Evolutionary conservation across 2,329 filamentous ascomycete species (phyloP).

Genomic region (Aspergillus fischeri): DNA sequence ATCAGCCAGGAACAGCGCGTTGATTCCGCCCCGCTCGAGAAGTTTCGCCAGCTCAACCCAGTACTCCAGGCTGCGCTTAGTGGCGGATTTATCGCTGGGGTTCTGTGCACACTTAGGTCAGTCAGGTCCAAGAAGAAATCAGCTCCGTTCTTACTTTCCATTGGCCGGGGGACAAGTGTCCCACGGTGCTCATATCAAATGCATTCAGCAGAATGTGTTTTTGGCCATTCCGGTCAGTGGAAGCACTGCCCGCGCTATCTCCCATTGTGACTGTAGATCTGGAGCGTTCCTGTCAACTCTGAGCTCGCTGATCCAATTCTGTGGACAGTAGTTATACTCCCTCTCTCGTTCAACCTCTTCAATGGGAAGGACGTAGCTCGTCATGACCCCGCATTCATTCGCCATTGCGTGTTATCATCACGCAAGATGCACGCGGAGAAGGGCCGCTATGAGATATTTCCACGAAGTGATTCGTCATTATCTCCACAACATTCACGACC

Average conservation of each 20-base stretch:
- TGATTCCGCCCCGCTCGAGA: slow-evolving; percentile 59
- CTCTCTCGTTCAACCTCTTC: neutral
- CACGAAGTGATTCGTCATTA: slow-evolving; percentile 18
- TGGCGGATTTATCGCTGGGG: slow-evolving; percentile 57
- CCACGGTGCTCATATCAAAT: slow-evolving; percentile 63
- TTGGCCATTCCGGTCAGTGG: slow-evolving; percentile 24
- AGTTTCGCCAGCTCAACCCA: slow-evolving; percentile 63
- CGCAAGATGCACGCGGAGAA: slow-evolving; percentile 1
- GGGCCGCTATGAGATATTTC: neutral
- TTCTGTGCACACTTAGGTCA: slow-evolving; percentile 41
- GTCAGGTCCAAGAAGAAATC: neutral
- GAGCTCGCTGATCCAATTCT: slow-evolving; percentile 2
- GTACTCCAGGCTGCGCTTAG: slow-evolving; percentile 58
- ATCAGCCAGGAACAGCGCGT: slow-evolving; percentile 63
- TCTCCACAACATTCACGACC: slow-evolving; percentile 15
- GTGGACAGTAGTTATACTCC: neutral
- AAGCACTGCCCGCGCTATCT: slow-evolving; percentile 3
- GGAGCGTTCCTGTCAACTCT: neutral
- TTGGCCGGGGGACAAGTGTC: slow-evolving; percentile 62
- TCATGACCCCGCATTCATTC: slow-evolving; percentile 8
- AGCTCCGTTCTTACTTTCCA: slow-evolving; percentile 52
- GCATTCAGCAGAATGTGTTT: slow-evolving; percentile 61
- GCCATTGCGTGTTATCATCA: slow-evolving; percentile 11
- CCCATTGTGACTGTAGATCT: slow-evolving; percentile 16
- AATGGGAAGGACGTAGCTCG: neutral